Evolutionary conservation across 2,329 filamentous ascomycete genomes (phyloP).

Genomic region (Annulohypoxylon truncatum): DNA sequence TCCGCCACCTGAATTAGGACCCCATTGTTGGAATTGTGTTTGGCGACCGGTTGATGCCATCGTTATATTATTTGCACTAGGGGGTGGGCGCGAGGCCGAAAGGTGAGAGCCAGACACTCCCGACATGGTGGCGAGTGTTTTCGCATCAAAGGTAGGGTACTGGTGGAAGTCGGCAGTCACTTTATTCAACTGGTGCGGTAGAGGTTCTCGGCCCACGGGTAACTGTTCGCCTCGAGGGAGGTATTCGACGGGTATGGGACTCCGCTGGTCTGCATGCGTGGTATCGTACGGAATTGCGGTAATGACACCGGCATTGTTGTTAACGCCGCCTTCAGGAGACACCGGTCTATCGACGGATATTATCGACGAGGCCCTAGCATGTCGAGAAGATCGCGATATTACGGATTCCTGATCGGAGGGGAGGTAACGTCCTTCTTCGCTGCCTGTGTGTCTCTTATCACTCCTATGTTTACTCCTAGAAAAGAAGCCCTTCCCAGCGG

Average conservation of each 20-base stretch:
- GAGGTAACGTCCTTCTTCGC: conserved; percentile 68
- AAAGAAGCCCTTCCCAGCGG: conserved; percentile 81
- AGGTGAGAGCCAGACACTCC: conserved; percentile 66
- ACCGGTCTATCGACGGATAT: conserved; percentile 76
- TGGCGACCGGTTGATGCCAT: conserved; percentile 79
- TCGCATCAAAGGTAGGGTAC: conserved; percentile 79
- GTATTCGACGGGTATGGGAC: conserved; percentile 79
- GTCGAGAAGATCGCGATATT: conserved; percentile 77
- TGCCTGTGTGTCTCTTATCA: conserved; percentile 70
- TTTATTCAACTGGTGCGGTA: conserved; percentile 87
- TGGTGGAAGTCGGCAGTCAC: conserved; percentile 84
- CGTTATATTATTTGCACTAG: conserved; percentile 73
- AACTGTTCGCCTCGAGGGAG: conserved; percentile 74
- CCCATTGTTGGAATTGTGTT: conserved; percentile 83
- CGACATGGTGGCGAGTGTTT: conserved; percentile 59
- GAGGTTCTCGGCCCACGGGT: conserved; percentile 74
- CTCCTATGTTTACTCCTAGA: conserved; percentile 86
- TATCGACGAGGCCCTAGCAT: conserved; percentile 78
- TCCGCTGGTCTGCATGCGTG: conserved; percentile 71
- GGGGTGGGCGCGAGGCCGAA: conserved; percentile 70
- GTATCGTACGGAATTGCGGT: conserved; percentile 89
- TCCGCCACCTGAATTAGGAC: conserved; percentile 52
- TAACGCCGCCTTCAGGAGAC: conserved; percentile 73
- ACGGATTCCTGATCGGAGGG: conserved; percentile 71
- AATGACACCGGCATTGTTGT: conserved; percentile 83